Evolutionary conservation across 2,329 filamentous ascomycete genomes (phyloP), one percentile per base, ranked within the genome.

Genomic region (Botrytis pseudocinerea): DNA sequence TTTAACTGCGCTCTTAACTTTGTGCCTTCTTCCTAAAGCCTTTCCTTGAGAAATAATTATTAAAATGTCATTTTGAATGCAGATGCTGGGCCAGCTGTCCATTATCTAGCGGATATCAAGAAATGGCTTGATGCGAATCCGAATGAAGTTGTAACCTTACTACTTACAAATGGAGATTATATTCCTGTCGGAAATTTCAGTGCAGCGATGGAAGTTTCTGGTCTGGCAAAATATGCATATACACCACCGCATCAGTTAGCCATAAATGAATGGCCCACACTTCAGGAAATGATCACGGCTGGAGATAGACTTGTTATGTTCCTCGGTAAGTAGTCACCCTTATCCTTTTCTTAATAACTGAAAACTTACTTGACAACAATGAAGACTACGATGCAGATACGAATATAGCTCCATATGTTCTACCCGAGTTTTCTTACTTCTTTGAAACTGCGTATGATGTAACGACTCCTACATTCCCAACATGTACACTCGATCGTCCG

Each of bases 391-490:
- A 86, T 69, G 80, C 84, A 73, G 84, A 89, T 74, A 83, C 82
- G 1, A 81, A 78, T 46, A 80, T 83, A 68, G 86, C 88, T n/a
- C 84, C 87, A 40, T 92, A 90, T 79, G 88, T 93, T 71, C 84
- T 92, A 72, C 84, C 88, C 79, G 86, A 92, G 79, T 92, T 90
- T 79, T 82, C 83, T 38, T 89, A 89, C 81, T 87, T 91, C 76
- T 94, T 92, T 84, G 93, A 95, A 80, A 95, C 92, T 62, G 85
- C 87, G 0, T 95, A 87, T 82, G 89, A 92, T 76, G 76, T 77
- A 9, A 89, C 86, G 1, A 60, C 51, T 7, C 18, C 70, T 35
- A 83, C 87, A 68, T 90, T 92, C 78, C 89, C 89, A 78, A 87
- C 86, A 60, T 95, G 93, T 82, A 83, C 83, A 18, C 85, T 93